phyloP scores from a whole-genome alignment of 345 rosid species.

The Murraya paniculata region DNA sequence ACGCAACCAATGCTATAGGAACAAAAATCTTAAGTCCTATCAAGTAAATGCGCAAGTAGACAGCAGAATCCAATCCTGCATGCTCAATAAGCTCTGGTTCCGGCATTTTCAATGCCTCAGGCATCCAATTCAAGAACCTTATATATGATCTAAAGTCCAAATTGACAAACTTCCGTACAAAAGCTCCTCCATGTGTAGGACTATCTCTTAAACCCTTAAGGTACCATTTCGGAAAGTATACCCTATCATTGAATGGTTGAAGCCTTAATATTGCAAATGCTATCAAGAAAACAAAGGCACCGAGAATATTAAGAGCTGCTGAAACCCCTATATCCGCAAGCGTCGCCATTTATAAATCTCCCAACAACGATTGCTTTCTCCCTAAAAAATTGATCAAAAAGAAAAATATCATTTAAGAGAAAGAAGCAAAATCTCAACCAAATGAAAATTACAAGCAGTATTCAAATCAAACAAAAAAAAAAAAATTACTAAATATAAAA shows the following conservation, averaged over 20 bases:
- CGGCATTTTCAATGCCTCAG: constrained; percentile 87
- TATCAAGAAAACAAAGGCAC: constrained; percentile 69
- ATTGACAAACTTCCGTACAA: constrained; percentile 60
- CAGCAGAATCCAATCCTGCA: constrained; percentile 96
- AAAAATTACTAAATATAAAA: not conserved
- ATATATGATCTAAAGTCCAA: constrained; percentile 66
- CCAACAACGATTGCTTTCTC: not conserved
- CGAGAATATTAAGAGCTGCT: constrained; percentile 68
- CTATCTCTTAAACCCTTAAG: constrained; percentile 74
- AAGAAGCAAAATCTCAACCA: not conserved
- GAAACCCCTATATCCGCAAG: constrained; percentile 78
- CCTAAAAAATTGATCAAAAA: constrained; percentile 16
- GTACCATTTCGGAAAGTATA: constrained; percentile 97
- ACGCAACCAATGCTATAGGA: constrained; percentile 72
- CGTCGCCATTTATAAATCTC: constrained; percentile 68
- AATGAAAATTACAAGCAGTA: not conserved
- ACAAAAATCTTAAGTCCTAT: constrained; percentile 88
- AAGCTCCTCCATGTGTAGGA: constrained; percentile 58
- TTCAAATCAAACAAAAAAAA: not conserved
- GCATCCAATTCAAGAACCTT: constrained; percentile 89
- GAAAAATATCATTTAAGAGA: not conserved
- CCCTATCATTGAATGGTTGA: constrained; percentile 94
- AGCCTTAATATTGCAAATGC: constrained; percentile 79
- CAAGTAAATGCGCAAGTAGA: constrained; percentile 86
- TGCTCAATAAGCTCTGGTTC: constrained; percentile 95